Evolutionary conservation across 352 stramenopile genomes (phyloP), one percentile per base, ranked within the genome.

Genomic region (Globisporangium paddicum): DNA sequence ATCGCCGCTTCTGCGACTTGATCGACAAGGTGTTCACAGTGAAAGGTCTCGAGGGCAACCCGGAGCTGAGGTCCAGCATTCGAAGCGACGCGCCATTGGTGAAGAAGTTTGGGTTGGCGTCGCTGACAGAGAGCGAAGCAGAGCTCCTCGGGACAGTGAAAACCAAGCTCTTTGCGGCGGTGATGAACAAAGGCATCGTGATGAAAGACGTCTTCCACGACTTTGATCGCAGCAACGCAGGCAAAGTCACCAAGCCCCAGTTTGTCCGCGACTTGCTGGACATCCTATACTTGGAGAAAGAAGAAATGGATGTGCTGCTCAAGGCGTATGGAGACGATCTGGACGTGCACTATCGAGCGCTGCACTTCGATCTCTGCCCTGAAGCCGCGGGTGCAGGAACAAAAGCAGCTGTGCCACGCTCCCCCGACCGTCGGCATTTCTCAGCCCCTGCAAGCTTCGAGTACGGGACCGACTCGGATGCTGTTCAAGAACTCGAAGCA

Each of bases 131-230:
- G 8, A 46, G 38, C 7, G 82, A 94, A 42, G 57, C 68, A 10
- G 50, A 65, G 8, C 52, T 62, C 4, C 57, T 94, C 5, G 16
- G 49, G 2, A 42, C 60, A 14, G 72, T 86, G 0, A 88, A 83
- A 63, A 64, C 66, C 30, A 89, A 89, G 55, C 64, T 94, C 1
- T 55, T 80, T 0, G 63, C 73, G 11, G 80, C 85, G 0, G 76
- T 90, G n/a, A 77, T 79, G 58, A 84, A 73, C 64, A 91, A 90
- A 54, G 85, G 85, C 9, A 77, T 95, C 44, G 80, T 95, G n/a
- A 62, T 95, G 8, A 95, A 95, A 57, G 83, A 93, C 47, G 83
- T 95, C 0, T 95, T 95, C 55, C 85, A 84, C 44, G 85, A 95
- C 58, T 95, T 95, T 23, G 83, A 95, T 52, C 73, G 79, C 45